Evolutionary conservation across 495 filamentous ascomycete species (phyloP).

Genomic region (Talaromyces wortmannii): DNA sequence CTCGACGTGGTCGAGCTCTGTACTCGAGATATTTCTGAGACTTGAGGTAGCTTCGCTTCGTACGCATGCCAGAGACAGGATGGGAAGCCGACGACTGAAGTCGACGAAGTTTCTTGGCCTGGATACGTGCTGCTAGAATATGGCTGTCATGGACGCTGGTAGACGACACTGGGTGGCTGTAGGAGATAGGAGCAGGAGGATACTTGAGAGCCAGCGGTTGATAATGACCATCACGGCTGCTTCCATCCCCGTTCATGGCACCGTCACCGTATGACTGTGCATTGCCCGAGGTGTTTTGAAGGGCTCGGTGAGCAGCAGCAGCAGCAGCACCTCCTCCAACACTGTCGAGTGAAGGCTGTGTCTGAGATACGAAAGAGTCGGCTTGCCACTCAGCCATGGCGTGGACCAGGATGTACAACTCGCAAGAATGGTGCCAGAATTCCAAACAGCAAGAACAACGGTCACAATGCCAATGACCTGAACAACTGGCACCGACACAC

Average conservation of each 20-base stretch:
- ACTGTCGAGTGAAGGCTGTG: constrained; percentile 31
- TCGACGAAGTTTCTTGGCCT: constrained; percentile 30
- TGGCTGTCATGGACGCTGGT: constrained; percentile 23
- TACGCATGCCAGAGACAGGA: constrained; percentile 20
- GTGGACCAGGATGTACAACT: constrained; percentile 27
- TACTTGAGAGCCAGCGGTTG: constrained; percentile 36
- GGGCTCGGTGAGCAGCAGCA: constrained; percentile 26
- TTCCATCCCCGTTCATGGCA: constrained; percentile 22
- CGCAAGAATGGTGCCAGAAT: constrained; percentile 25
- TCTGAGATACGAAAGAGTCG: constrained; percentile 36
- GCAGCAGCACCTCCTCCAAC: constrained; percentile 14
- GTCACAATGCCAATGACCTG: constrained; percentile 5
- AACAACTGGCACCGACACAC: constrained; percentile 1
- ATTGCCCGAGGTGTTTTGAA: constrained; percentile 45
- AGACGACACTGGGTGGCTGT: constrained; percentile 21
- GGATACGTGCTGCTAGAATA: constrained; percentile 24
- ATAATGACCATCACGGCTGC: constrained; percentile 29
- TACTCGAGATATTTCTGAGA: constrained; percentile 53
- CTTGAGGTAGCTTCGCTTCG: constrained; percentile 35
- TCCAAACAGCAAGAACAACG: constrained; percentile 4
- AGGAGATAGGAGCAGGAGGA: constrained; percentile 20
- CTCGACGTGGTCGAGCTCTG: constrained; percentile 59
- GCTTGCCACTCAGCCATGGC: constrained; percentile 45
- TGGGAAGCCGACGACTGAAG: constrained; percentile 27
- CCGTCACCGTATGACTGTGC: constrained; percentile 38